Evolutionary conservation across 495 filamentous ascomycete genomes (phyloP).

Genomic region (Copromyces sp.): DNA sequence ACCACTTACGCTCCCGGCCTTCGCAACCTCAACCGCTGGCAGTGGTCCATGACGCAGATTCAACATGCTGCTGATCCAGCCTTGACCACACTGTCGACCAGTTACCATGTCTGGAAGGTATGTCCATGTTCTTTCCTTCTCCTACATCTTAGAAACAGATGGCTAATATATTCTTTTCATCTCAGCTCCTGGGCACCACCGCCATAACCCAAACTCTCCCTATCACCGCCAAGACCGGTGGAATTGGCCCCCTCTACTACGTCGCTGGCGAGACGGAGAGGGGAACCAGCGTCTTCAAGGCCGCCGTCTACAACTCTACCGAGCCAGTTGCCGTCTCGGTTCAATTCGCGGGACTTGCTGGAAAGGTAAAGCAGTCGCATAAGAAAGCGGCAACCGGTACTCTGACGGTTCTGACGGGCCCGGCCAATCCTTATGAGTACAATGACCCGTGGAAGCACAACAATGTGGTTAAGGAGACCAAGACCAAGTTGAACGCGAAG

Average conservation of each 20-base stretch:
- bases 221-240: constrained; percentile 29
- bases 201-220: constrained; percentile 48
- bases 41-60: constrained; percentile 37
- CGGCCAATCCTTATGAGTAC: constrained; percentile 29
- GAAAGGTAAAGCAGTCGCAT: not conserved
- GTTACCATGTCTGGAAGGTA: constrained; percentile 33
- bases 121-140: constrained; percentile 15
- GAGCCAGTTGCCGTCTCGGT: constrained; percentile 38
- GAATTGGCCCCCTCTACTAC: constrained; percentile 46
- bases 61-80: constrained; percentile 45
- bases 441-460: constrained; percentile 27
- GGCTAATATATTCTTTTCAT: constrained; percentile 22
- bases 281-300: constrained; percentile 44
- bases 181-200: constrained; percentile 41
- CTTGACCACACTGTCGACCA: constrained; percentile 35
- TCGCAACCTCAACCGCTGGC: constrained; percentile 33
- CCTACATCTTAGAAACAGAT: not conserved
- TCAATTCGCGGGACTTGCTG: constrained; percentile 41
- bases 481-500: constrained; percentile 33
- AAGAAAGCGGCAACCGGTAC: constrained; percentile 32
- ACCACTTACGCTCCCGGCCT: constrained; percentile 30
- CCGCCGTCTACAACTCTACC: constrained; percentile 55
- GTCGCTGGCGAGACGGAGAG: constrained; percentile 36
- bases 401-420: constrained; percentile 50
- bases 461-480: constrained; percentile 32